These are phyloP conservation scores for Penicillium samsonianum DNA, from an alignment of 495 filamentous ascomycete species.

Conservation along the genomic window DNA sequence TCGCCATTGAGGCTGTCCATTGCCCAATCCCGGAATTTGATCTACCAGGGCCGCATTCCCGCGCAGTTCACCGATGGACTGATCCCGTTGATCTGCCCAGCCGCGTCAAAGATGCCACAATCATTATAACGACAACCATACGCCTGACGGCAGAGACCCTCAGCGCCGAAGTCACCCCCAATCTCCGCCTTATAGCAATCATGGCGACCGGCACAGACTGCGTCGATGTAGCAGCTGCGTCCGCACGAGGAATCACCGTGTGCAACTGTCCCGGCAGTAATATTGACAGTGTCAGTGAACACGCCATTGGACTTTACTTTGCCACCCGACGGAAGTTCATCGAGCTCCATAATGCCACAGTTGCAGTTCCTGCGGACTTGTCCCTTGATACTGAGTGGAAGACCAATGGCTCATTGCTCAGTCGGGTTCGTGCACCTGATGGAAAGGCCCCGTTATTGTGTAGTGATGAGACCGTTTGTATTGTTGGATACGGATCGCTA, in stretches of 20 bases:
- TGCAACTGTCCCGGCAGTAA: slow-evolving; percentile 52
- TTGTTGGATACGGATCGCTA: slow-evolving; percentile 55
- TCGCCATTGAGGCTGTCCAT: slow-evolving; percentile 48
- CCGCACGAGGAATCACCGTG: slow-evolving; percentile 45
- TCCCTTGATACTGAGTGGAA: slow-evolving; percentile 21
- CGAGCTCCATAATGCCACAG: slow-evolving; percentile 30
- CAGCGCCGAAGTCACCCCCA: slow-evolving; percentile 25
- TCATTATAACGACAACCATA: slow-evolving; percentile 46
- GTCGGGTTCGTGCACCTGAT: slow-evolving; percentile 26
- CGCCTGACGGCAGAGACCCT: slow-evolving; percentile 40
- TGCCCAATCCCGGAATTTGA: slow-evolving; percentile 44
- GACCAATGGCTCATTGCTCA: slow-evolving; percentile 24
- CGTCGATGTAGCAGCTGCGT: slow-evolving; percentile 50
- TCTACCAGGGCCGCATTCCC: slow-evolving; percentile 38
- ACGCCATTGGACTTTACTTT: slow-evolving; percentile 56
- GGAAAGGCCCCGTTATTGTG: slow-evolving; percentile 43
- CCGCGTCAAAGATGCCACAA: slow-evolving; percentile 49
- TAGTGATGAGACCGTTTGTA: slow-evolving; percentile 47
- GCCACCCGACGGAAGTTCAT: slow-evolving; percentile 47
- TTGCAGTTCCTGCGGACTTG: slow-evolving; percentile 3
- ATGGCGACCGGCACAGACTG: slow-evolving; percentile 54
- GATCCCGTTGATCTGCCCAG: slow-evolving; percentile 31
- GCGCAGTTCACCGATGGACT: slow-evolving; percentile 37
- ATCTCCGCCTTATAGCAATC: slow-evolving; percentile 49
- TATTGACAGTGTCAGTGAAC: slow-evolving; percentile 54